Conservation (phyloP, 1,284 basidiomycete genomes). For the Irpex sp. region DNA sequence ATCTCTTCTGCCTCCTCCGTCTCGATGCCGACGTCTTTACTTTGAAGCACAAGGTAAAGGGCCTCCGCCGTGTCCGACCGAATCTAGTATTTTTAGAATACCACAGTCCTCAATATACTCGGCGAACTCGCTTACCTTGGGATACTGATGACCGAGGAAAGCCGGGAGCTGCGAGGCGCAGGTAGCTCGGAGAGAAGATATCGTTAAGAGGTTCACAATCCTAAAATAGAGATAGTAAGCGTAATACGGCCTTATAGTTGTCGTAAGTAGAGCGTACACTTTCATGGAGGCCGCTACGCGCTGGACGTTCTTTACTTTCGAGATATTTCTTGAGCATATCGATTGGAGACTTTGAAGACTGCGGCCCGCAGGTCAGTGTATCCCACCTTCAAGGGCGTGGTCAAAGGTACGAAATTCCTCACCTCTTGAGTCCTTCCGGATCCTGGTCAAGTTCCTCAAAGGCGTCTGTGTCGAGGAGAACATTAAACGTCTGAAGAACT, state of each 20-base stretch:
- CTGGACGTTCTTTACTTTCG: slow-evolving; percentile 73
- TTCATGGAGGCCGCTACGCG: slow-evolving; percentile 78
- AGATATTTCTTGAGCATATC: slow-evolving; percentile 56
- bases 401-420: slow-evolving; percentile 16
- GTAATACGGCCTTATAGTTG: not conserved
- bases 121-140: slow-evolving; percentile 51
- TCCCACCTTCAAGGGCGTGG: not conserved
- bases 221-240: slow-evolving; percentile 32
- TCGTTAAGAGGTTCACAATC: slow-evolving; percentile 56
- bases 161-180: slow-evolving; percentile 46
- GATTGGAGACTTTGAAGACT: slow-evolving; percentile 43
- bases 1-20: slow-evolving; percentile 71
- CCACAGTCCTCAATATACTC: too few relatives aligned
- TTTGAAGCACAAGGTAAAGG: slow-evolving; percentile 72
- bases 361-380: slow-evolving; percentile 4
- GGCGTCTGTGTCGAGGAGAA: slow-evolving; percentile 66
- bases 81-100: slow-evolving; percentile 43
- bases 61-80: slow-evolving; percentile 79
- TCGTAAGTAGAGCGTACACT: slow-evolving; percentile 50
- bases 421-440: slow-evolving; percentile 48
- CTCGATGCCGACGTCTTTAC: slow-evolving; percentile 59
- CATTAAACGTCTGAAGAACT: slow-evolving; percentile 69
- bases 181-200: slow-evolving; percentile 41
- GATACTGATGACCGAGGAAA: slow-evolving; percentile 77
- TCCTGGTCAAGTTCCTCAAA: slow-evolving; percentile 44